Evolutionary conservation across 768 basidiomycete genomes (phyloP), one percentile per base, ranked within the genome.

Genomic region (Favolaschia claudopus): DNA sequence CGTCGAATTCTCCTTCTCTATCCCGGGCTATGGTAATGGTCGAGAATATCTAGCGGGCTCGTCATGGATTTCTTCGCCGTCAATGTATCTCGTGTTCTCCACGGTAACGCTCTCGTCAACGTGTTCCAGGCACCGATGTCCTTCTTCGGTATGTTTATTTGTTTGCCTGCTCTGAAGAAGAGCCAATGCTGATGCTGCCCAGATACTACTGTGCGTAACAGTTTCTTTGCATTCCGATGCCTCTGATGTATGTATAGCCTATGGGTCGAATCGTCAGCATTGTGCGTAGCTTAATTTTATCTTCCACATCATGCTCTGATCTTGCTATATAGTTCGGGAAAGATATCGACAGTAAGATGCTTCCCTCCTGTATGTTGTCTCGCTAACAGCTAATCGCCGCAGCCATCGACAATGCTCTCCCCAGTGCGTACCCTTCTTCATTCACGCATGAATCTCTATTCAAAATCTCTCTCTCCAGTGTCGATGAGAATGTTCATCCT

Each of bases 61-160:
- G 70, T 76, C 6, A 79, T 87, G 66, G 87, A 87, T 55, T 71
- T 82, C 8, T 77, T 89, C 69, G 82, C 85, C 0, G 82, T 78
- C 58, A 78, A 80, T 45, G 87, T 86, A 7, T 89, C 88, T 5
- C 77, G 77, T 58, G 87, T 85, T 55, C 72, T 92, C 2, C 88
- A 92, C 67, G 78, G 80, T 37, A 69, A 77, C 29, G 81, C 87
- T 0, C 74, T 88, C 28, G 69, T 71, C 20, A 82, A 84, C 44
- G 77, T 89, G 27, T 87, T 89, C 68, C 80, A 84, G 66, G 89
- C 89, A 0, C 89, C 89, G 0, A 90, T 89, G 86, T 80, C 84
- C 0, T 91, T 90, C 74, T 92, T 91, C 62, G 91, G 92, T 69
- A 88, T 82, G 44, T 8, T 27, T 43, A 1, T 38, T 13, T 13